Evolutionary conservation across 805 yeast species (phyloP), one percentile per base, ranked within the genome.

Genomic region (Ogataea populi-albae): DNA sequence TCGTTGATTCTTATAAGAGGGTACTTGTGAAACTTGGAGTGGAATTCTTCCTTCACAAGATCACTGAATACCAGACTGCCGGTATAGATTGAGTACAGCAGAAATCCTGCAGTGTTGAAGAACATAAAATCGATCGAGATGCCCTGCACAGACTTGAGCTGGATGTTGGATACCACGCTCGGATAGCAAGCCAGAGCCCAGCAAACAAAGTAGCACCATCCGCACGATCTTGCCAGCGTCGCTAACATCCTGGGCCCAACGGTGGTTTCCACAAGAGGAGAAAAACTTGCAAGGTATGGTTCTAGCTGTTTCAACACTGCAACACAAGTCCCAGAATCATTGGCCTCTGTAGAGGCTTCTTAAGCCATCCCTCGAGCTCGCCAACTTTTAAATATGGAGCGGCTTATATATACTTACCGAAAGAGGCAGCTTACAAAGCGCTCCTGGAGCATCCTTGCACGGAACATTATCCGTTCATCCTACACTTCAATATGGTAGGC

Each of bases 161-260:
- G 48, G 27, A 51, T 46, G 38, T 61, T 61, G 17, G 62, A 52
- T 3, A 62, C 39, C 16, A 61, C 31, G 6, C 59, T 61, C 1
- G 65, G 65, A 41, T 55, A 59, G n/a, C 47, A 47, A 3, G 61
- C 54, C 12, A 55, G 32, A 1, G 61, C 57, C 65, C 65, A 62
- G 2, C 48, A 41, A 1, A 47, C 4, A 10, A 59, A 57, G 33
- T 59, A 58, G 1, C 42, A 14, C 61, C 64, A 61, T 4, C 66
- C 66, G 23, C 49, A 40, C 5, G 36, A 12, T 11, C 43, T 40
- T 5, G 61, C 48, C 4, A 57, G 4, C 3, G 29, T n/a, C 3
- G 29, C 25, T 18, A 52, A 27, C 23, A 37, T 24, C 12, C 17
- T 9, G 9, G 14, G 11, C 15, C 10, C 22, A 16, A 23, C 16